A percentile compares a stretch with the other conserved stretches of the same genome.
phyloP scores from a whole-genome alignment of 2,329 filamentous ascomycete genomes.

The Tolypocladium cylindrosporum region DNA sequence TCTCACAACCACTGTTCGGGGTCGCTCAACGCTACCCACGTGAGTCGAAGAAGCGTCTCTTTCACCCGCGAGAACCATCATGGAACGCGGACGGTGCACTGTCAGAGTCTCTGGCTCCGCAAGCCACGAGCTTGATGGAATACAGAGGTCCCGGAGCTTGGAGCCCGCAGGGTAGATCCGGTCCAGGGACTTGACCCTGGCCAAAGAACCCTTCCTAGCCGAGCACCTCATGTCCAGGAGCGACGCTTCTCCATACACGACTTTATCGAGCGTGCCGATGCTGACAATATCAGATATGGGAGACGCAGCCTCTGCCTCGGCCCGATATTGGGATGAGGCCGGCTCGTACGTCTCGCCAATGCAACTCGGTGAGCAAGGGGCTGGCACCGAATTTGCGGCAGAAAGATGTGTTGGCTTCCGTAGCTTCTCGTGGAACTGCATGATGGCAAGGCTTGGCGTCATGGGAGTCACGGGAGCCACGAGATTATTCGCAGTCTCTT shows the following conservation, averaged over 20 bases:
- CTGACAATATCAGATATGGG: conserved; percentile 24
- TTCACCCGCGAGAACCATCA: conserved; percentile 12
- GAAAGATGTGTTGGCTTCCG: conserved; percentile 3
- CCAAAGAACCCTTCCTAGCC: conserved; percentile 12
- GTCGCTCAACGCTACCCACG: conserved; percentile 15
- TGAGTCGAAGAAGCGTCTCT: conserved; percentile 11
- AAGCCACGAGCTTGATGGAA: conserved; percentile 12
- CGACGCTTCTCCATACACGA: conserved; percentile 29
- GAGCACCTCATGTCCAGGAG: conserved; percentile 25
- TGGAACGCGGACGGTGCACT: conserved; percentile 15
- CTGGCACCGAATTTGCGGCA: conserved; percentile 11
- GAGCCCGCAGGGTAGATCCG: conserved; percentile 19
- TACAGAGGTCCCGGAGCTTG: conserved; percentile 20
- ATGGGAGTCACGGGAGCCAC: conserved; percentile 8
- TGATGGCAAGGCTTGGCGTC: conserved; percentile 15
- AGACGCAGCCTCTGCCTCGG: conserved; percentile 15
- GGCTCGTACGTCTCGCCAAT: conserved; percentile 21
- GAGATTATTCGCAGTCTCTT: conserved; percentile 3
- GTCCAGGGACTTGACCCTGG: conserved; percentile 27
- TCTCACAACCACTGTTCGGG: conserved; percentile 20
- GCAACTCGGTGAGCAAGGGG: conserved; percentile 20
- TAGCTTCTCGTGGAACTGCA: conserved; percentile 15
- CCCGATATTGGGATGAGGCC: conserved; percentile 6
- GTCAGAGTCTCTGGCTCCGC: conserved; percentile 8
- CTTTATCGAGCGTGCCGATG: conserved; percentile 22